Conservation (phyloP, 1,139 yeast species). For the Candida sanyaensis region DNA sequence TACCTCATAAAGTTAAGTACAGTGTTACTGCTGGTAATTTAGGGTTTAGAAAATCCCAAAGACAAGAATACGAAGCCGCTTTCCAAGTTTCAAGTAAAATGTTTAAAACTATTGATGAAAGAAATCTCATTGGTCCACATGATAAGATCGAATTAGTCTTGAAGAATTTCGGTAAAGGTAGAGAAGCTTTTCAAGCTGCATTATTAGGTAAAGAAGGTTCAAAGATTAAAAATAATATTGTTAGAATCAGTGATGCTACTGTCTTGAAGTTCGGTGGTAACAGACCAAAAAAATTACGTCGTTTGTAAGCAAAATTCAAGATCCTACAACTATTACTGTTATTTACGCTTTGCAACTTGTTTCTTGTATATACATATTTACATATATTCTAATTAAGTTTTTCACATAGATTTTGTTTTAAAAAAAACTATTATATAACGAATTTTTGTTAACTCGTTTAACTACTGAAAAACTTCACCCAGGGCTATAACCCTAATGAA, state of each 20-base stretch:
- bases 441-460: too few species aligned
- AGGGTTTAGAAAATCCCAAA: constrained; percentile 75
- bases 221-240: constrained; percentile 60
- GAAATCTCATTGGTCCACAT: constrained; percentile 49
- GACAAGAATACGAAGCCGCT: constrained; percentile 95
- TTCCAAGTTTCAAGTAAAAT: constrained; percentile 79
- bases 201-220: constrained; percentile 89
- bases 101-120: constrained; percentile 70
- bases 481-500: constrained; percentile 10
- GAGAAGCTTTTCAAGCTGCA: constrained; percentile 84
- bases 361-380: constrained; percentile 6
- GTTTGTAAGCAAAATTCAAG: constrained; percentile 28
- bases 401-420: not conserved
- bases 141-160: constrained; percentile 71
- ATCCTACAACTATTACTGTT: not conserved
- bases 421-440: not conserved
- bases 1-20: constrained; percentile 74
- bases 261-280: constrained; percentile 90
- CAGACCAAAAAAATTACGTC: constrained; percentile 80
- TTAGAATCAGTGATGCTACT: constrained; percentile 75
- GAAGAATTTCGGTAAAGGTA: constrained; percentile 84
- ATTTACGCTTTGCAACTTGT: not conserved
- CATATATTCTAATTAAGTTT: not conserved
- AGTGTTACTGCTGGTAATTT: constrained; percentile 71
- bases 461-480: too few species aligned